Base-by-base conservation (phyloP, 164 flowering plant genomes). In the Nymphaea thermarum region DNA sequence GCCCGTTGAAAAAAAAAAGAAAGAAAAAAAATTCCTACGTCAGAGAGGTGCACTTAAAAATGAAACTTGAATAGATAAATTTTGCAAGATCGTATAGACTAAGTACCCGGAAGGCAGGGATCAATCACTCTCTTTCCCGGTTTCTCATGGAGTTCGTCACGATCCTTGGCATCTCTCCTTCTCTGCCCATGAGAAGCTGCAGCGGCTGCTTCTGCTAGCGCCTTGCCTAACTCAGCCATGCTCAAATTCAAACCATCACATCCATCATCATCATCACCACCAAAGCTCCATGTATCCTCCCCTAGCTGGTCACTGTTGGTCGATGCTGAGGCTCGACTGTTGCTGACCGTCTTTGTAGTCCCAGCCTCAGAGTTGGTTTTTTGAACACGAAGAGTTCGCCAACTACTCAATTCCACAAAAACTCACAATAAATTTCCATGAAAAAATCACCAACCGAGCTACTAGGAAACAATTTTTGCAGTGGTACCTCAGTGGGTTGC, bases 321-420 rank as follows among this genome's bases (percentile, higher is more conserved):
- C 45, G 84, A 74, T 71, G 10, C 65, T 11, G 77, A 63, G 63
- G 17, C 75, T 70, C 80, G 65, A 43, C 55, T 47, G 78, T 51
- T 43, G 71, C 63, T 16, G 71, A 14, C 8, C 69, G 66, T 44
- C 80, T 53, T n/a, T 3, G 36, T 61, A 36, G 55, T 7, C 12
- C 12, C 55, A 47, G 55, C 2, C 12, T 6, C 11, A 69, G 64
- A 71, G 11, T 53, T 36, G 18, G 71, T 45, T 70, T 82, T 90
- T 76, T 92, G 98, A 74, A 88, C 67, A 60, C 98, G 85, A 76
- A 91, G 67, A 73, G 84, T 89, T 44, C 88, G 78, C 96, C 99
- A 94, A 67, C 97, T 91, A 47, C 55, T 5, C 11, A 12, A 6
- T 47, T 47, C 55, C 55, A 47, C 7, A 47, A 7, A 47, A 47